Evolutionary conservation across 257 asterid species (phyloP).

Genomic region (Solanum dulcamara): DNA sequence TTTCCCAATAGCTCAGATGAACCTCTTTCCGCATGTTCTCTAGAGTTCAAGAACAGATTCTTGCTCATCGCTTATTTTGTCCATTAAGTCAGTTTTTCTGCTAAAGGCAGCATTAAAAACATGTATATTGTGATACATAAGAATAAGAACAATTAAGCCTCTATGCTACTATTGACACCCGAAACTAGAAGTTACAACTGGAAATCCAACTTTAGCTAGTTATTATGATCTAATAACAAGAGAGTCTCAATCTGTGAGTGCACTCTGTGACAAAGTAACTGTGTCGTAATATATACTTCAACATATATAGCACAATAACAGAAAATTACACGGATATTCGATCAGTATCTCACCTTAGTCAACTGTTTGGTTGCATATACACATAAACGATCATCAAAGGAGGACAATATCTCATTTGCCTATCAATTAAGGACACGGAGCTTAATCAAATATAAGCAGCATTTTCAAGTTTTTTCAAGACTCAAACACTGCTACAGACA

Average conservation of each 20-base stretch:
- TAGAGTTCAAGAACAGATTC: not conserved
- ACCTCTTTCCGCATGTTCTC: not conserved
- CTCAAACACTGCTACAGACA: not conserved
- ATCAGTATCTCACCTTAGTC: constrained; percentile 53
- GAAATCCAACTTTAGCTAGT: not conserved
- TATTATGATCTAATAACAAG: not conserved
- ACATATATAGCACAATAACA: not conserved
- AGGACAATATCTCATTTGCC: constrained; percentile 93
- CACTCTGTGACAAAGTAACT: not conserved
- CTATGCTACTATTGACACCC: not conserved
- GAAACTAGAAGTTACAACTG: not conserved
- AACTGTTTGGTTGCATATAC: constrained; percentile 74
- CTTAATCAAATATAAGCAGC: not conserved
- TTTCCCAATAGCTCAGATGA: not conserved
- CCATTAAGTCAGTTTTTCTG: not conserved
- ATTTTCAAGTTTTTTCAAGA: not conserved
- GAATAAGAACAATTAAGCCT: not conserved
- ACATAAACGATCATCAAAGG: constrained; percentile 91
- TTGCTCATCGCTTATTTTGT: not conserved
- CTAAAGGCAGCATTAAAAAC: not conserved
- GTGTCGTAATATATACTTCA: not conserved
- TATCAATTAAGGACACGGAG: constrained; percentile 18
- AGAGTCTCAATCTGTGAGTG: not conserved
- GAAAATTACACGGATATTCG: not conserved
- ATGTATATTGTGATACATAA: too few relatives aligned